phyloP scores from a whole-genome alignment of 306 rosid species.

The Herpetospermum pedunculosum region DNA sequence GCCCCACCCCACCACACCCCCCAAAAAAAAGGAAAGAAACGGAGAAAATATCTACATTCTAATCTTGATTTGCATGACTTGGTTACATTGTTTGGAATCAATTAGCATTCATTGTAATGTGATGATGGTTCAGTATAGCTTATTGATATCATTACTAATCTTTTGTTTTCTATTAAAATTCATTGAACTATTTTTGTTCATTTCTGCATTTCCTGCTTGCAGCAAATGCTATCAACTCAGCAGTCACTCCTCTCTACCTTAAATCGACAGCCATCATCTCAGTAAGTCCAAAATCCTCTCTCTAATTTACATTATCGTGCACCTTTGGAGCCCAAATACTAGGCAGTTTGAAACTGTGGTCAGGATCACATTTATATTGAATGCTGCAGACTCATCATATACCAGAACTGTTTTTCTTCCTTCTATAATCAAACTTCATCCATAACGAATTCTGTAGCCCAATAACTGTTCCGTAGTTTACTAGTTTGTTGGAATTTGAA shows the following conservation, averaged over 20 bases:
- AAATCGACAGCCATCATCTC: slow-evolving; percentile 36
- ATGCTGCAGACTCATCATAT: neutral
- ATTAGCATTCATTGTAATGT: neutral
- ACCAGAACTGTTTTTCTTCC: neutral
- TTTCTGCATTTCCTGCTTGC: slow-evolving; percentile 10
- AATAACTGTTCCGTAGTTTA: neutral
- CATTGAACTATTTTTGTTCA: neutral
- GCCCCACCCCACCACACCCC: neutral
- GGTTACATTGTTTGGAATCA: neutral
- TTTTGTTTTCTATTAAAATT: neutral
- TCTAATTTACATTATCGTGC: neutral
- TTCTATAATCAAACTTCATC: neutral
- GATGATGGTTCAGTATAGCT: neutral
- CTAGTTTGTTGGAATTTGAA: neutral
- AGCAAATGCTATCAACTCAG: slow-evolving; percentile 45
- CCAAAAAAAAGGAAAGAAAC: neutral
- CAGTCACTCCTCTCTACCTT: slow-evolving; percentile 34
- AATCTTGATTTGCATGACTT: neutral
- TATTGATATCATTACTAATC: neutral
- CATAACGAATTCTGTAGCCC: neutral
- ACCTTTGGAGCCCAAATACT: neutral
- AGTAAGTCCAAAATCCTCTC: slow-evolving; percentile 22
- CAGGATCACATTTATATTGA: neutral
- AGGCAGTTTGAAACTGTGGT: neutral
- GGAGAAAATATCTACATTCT: neutral